A percentile compares a stretch with the other conserved stretches of the same genome.
These are phyloP conservation scores for Croton setiger DNA, from an alignment of 441 rosid genomes.

Conservation along the genomic window DNA sequence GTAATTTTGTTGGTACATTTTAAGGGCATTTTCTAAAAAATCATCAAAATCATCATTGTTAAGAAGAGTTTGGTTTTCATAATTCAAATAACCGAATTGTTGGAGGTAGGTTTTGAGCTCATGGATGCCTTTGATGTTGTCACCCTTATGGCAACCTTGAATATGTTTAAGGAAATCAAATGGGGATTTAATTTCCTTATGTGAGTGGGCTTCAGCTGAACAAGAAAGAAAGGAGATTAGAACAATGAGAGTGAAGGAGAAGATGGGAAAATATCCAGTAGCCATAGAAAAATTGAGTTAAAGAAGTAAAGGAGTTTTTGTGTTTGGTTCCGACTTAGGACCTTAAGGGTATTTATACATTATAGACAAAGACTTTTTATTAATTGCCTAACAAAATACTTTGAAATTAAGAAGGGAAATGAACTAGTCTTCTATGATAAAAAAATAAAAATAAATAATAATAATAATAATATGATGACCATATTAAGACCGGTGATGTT, in stretches of 20 bases:
- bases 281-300: too few relatives aligned
- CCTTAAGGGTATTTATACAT: too few relatives aligned
- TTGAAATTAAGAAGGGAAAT: too few relatives aligned
- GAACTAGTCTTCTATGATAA: too few relatives aligned
- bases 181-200: conserved; percentile 10
- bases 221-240: not conserved
- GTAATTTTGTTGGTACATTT: conserved; percentile 24
- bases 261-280: too few relatives aligned
- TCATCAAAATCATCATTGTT: conserved; percentile 24
- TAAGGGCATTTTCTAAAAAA: conserved; percentile 25
- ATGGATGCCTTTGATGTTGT: conserved; percentile 14
- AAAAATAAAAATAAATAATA: too few relatives aligned
- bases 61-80: not conserved
- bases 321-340: too few relatives aligned
- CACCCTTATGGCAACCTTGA: conserved; percentile 25
- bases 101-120: conserved; percentile 24
- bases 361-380: too few relatives aligned
- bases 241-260: not conserved
- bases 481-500: too few relatives aligned
- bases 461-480: too few relatives aligned
- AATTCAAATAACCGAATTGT: conserved; percentile 10
- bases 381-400: too few relatives aligned
- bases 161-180: conserved; percentile 19
- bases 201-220: not conserved
- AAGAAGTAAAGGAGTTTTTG: too few relatives aligned